Conservation (phyloP, 345 rosid genomes). For the Eutrema japonicum region DNA sequence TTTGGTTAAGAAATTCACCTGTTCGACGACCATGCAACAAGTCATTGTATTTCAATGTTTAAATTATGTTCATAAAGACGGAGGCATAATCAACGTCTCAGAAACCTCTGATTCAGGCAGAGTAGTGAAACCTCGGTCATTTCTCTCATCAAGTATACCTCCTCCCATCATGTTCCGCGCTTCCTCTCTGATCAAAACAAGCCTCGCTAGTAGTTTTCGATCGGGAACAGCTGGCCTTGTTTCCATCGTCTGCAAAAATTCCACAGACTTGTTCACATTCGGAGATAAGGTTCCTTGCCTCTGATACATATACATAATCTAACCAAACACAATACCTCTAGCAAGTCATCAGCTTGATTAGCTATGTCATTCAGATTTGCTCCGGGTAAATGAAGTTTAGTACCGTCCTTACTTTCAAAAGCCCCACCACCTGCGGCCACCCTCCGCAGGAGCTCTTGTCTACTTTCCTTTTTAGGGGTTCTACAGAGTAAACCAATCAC, state of each 20-base stretch:
- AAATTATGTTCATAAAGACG: neutral
- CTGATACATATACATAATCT: neutral
- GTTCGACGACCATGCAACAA: constrained; percentile 14
- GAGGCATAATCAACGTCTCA: neutral
- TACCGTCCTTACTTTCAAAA: constrained; percentile 69
- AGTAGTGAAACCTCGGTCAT: constrained; percentile 87
- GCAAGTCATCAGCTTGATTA: constrained; percentile 90
- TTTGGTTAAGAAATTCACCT: constrained; percentile 92
- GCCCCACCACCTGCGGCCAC: constrained; percentile 98
- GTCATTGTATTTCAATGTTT: neutral
- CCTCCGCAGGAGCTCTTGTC: constrained; percentile 86
- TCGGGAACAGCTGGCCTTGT: constrained; percentile 83
- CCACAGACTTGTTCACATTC: constrained; percentile 5
- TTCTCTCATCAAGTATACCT: constrained; percentile 93
- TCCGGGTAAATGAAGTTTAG: constrained; percentile 84
- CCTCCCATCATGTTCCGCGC: constrained; percentile 97
- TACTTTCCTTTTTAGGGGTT: constrained; percentile 85
- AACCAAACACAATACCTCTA: constrained; percentile 59
- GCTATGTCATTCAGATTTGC: constrained; percentile 90
- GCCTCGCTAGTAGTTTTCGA: constrained; percentile 83
- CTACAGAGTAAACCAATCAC: constrained; percentile 94
- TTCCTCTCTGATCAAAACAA: constrained; percentile 92
- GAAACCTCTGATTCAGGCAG: constrained; percentile 92
- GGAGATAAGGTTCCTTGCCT: neutral
- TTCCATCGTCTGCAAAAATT: constrained; percentile 79